Evolutionary conservation across 164 flowering plant species (phyloP), one percentile per base, ranked within the genome.

Genomic region (Magnolia sinica): DNA sequence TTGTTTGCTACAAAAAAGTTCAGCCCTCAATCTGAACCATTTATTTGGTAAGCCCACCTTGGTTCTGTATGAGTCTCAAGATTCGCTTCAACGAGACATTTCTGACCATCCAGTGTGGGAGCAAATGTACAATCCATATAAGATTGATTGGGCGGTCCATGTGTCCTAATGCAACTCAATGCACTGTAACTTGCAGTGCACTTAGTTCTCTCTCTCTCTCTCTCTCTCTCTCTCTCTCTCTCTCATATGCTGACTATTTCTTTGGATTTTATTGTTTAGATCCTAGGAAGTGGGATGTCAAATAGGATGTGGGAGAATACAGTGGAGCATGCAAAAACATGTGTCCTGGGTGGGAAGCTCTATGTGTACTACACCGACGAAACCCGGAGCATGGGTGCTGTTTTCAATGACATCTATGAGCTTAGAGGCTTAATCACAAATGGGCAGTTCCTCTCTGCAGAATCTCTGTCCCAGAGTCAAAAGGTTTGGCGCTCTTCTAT

Each of bases 281-380:
- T 88, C 49, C 87, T 88, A 27, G 91, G 90, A 24, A 86, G 89
- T 78, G 91, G 89, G 75, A 87, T 88, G 92, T 87, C 92, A 18
- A 87, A 88, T 76, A 88, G 88, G 70, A 87, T 86, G 90, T 89
- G 92, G 92, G 92, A 88, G 76, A 88, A 85, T 68, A 86, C 89
- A 7, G 86, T 88, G 71, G 90, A 89, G 74, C 91, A 89, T 79
- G 91, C 91, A 11, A 89, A 86, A 82, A 89, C 90, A 0, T 89
- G 92, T 77, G 84, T 82, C 11, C 65, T 88, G 77, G 84, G 85
- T 45, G 89, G 84, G 72, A 88, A 89, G 85, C 82, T 88, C 45
- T 88, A 86, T 63, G 83, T 87, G 63, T 89, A 86, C 83, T 88
- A 80, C 77, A 58, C 84, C 10, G 89, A 86, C 78, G 81, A 70